A percentile compares a stretch with the other conserved stretches of the same genome.
phyloP scores from a whole-genome alignment of 257 asterid species.

The Phtheirospermum japonicum region DNA sequence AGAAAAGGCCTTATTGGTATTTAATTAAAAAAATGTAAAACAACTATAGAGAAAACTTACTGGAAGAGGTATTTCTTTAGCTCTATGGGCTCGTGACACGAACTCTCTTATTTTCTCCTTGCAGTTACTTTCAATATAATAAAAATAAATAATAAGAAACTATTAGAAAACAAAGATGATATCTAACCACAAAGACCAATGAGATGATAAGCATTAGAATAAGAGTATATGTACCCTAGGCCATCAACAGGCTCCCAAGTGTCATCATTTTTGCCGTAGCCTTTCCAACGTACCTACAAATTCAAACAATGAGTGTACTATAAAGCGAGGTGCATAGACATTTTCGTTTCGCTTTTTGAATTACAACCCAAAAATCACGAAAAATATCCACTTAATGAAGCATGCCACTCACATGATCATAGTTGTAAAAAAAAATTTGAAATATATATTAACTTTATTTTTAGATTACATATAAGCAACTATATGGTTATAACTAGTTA shows the following conservation, averaged over 20 bases:
- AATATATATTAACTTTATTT: no score
- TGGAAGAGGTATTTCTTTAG: constrained; percentile 2
- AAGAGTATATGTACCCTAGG: neutral
- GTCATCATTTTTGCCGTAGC: neutral
- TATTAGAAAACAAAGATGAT: neutral
- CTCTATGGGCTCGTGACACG: neutral
- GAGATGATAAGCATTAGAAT: neutral
- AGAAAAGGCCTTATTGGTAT: neutral
- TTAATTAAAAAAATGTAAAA: neutral
- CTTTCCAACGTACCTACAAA: constrained; percentile 10
- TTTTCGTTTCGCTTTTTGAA: no score
- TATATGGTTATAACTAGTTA: no score
- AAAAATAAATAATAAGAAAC: neutral
- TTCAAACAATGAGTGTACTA: neutral
- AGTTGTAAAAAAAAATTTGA: no score
- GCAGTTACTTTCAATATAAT: neutral
- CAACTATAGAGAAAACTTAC: neutral
- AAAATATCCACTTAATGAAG: no score
- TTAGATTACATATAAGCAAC: no score
- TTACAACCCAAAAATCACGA: no score
- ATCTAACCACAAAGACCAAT: neutral
- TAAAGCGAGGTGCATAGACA: neutral
- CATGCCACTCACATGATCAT: no score
- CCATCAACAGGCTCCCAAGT: constrained; percentile 8
- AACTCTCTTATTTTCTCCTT: constrained; percentile 1